Base-by-base conservation (phyloP, 163 green algal genomes). In the Chloroidium sp. region DNA sequence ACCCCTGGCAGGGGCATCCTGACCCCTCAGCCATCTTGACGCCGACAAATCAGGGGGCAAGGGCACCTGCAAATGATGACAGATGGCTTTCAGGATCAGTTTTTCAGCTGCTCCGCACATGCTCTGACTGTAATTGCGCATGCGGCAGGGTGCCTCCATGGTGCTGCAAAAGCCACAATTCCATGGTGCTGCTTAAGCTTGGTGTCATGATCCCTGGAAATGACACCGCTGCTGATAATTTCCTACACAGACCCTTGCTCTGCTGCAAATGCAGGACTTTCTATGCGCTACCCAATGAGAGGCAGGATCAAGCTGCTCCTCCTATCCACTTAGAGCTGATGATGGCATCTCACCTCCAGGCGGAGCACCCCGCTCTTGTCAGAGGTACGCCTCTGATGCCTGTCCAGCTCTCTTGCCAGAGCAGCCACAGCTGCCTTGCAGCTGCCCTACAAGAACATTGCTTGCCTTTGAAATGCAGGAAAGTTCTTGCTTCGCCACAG, bases 21-120 rank as follows among this genome's bases (percentile, higher is more conserved):
- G 87, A 36, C 84, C 90, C 59, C 84, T 84, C 69, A 92, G 86
- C 89, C 87, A 92, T 3, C 57, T 75, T 68, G 93, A 83, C 1
- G 90, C 86, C 59, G 80, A 84, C 59, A 75, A 77, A 57, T 78
- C 85, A 0, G 87, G 77, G 0, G 93, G 90, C 2, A 97, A 75
- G 0, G 91, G 86, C 61, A 96, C 91, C 85, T 86, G 79, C 79
- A 77, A 8, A 82, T 2, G 57, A 76, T 64, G 36, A 36, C 36
- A 36, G 36, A 36, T 36, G 36, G 36, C 36, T 36, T 36, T 36
- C 36, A 36, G 36, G 36, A 36, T 36, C 36, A 36, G 36, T 36
- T 36, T 36, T 36, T 36, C 36, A 36, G 36, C 36, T 36, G 36
- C 36, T 36, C 36, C 36, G 36, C 36, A 36, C 36, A 36, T 62